Evolutionary conservation across 371 early-diverging fungal genomes (phyloP).

Genomic region (Rhizopus delemar): DNA sequence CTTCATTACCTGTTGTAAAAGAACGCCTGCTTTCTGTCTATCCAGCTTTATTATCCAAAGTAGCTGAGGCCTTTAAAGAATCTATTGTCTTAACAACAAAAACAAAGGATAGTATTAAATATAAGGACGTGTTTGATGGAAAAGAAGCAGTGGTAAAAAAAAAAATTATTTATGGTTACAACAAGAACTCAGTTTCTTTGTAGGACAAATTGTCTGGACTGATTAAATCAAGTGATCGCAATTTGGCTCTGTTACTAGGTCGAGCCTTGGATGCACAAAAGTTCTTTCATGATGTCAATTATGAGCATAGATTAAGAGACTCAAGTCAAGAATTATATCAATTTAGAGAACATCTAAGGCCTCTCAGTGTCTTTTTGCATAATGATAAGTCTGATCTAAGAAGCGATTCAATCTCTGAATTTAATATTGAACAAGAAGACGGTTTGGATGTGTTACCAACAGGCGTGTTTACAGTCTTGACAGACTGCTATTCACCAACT

Average conservation of each 20-base stretch:
- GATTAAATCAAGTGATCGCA: constrained; percentile 82
- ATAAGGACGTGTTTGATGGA: constrained; percentile 81
- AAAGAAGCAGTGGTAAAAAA: constrained; percentile 77
- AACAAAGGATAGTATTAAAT: constrained; percentile 78
- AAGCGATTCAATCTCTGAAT: constrained; percentile 6
- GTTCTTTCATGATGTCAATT: constrained; percentile 89
- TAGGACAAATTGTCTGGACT: constrained; percentile 74
- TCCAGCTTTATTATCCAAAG: constrained; percentile 81
- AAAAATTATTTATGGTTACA: constrained; percentile 1
- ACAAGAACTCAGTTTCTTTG: neutral
- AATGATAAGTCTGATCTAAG: neutral
- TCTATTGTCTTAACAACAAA: constrained; percentile 55
- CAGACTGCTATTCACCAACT: constrained; percentile 79
- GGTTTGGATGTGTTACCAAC: constrained; percentile 52
- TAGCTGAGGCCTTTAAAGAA: constrained; percentile 71
- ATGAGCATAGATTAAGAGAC: constrained; percentile 82
- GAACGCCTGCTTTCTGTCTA: constrained; percentile 57
- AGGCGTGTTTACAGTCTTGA: constrained; percentile 85
- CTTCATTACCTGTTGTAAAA: constrained; percentile 12
- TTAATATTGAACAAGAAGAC: constrained; percentile 18
- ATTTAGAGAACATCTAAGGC: constrained; percentile 52
- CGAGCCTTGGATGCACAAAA: constrained; percentile 86
- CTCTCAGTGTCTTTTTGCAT: constrained; percentile 12
- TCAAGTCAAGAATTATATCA: constrained; percentile 76
- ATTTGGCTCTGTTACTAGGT: constrained; percentile 80